These are phyloP conservation scores for Agrocybe pediades DNA, from an alignment of 768 basidiomycete species.

Conservation along the genomic window DNA sequence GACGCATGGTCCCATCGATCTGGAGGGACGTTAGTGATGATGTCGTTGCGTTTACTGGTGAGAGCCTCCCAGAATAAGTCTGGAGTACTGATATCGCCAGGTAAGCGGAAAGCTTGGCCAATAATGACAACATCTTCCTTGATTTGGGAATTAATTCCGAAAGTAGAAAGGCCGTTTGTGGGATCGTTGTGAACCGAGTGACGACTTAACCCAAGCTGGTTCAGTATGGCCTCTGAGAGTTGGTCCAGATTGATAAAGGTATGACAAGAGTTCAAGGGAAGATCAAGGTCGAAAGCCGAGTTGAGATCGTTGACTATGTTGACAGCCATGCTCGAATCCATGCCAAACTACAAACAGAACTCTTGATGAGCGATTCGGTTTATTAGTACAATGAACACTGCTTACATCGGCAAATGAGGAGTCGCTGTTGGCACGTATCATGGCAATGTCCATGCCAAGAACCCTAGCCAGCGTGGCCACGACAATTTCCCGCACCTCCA, in stretches of 20 bases:
- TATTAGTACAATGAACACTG: background rate
- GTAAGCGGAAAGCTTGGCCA: slow-evolving; percentile 32
- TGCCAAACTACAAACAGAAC: slow-evolving; percentile 23
- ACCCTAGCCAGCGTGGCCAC: slow-evolving; percentile 14
- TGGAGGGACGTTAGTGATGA: slow-evolving; percentile 22
- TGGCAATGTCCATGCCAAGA: slow-evolving; percentile 10
- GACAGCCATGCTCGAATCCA: slow-evolving; percentile 29
- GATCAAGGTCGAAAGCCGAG: slow-evolving; percentile 11
- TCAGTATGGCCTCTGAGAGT: slow-evolving; percentile 17
- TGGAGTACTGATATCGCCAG: slow-evolving; percentile 26
- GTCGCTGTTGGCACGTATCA: slow-evolving; percentile 12
- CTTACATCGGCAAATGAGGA: slow-evolving; percentile 28
- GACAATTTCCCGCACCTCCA: slow-evolving; percentile 3
- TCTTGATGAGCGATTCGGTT: too few relatives aligned
- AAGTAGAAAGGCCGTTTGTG: too few relatives aligned
- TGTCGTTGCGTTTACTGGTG: slow-evolving; percentile 23
- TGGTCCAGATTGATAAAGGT: slow-evolving; percentile 21
- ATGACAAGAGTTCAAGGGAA: slow-evolving; percentile 30
- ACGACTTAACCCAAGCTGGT: slow-evolving; percentile 9
- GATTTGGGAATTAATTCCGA: background rate
- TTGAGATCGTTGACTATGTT: slow-evolving; percentile 28
- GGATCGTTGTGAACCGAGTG: background rate
- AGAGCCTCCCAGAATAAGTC: slow-evolving; percentile 31
- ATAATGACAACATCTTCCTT: slow-evolving; percentile 29
- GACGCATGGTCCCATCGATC: slow-evolving; percentile 33